Evolutionary conservation across 2,329 filamentous ascomycete species (phyloP), one percentile per base, ranked within the genome.

Genomic region (Colletotrichum cordylinicola): DNA sequence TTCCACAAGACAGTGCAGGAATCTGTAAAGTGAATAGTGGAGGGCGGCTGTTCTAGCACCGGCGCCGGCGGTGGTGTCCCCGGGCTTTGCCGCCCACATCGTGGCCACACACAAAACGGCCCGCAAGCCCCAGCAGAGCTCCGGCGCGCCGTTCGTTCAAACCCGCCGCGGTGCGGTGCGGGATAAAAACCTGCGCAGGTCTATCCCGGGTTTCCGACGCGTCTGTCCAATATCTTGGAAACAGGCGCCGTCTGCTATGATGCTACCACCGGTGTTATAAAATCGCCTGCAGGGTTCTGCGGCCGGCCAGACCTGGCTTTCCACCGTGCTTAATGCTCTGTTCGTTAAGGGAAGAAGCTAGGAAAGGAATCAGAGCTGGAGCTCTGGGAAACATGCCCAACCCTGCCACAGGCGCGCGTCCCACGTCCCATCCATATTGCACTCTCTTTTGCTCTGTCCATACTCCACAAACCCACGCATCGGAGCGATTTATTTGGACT

Each of bases 11-110:
- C 72, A 75, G 73, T 72, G 73, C 73, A 75, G 73, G 73, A 75
- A 75, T 31, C n/a, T 72, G 10, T 39, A 75, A 62, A 75, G 73
- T 75, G 73, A 27, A 48, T 48, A 61, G 68, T 75, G 72, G 72
- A 65, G 67, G 52, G 60, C 21, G 33, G 37, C 33, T 61, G 29
- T n/a, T 27, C 24, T 29, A 61, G 56, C 56, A 31, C 60, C 33
- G 33, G 31, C 31, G 18, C n/a, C 16, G 64, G 15, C n/a, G 29
- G 31, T 52, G 52, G 33, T 55, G 66, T 31, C 52, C 52, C 15
- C 52, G 66, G 39, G 21, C 61, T 24, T 33, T 29, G 48, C 52
- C 43, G 64, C 27, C 65, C 48, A 67, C 65, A 67, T 67, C 43
- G 48, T 67, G 43, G 8, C n/a, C 33, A 29, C 16, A 60, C 24